phyloP scores from a whole-genome alignment of 2,329 filamentous ascomycete genomes.

The Fusarium fujikuroi region DNA sequence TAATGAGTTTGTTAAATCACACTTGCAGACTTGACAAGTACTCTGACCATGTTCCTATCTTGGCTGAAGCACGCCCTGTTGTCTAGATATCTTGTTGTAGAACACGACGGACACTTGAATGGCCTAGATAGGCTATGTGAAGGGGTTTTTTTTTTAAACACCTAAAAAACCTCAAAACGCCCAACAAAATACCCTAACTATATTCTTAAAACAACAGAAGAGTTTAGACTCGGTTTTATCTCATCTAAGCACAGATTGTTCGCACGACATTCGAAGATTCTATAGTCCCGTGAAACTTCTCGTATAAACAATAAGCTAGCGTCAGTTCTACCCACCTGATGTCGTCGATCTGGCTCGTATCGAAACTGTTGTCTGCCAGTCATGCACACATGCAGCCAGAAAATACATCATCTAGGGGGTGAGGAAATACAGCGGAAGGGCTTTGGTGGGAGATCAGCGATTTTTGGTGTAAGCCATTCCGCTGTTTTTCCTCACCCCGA shows the following conservation, averaged over 20 bases:
- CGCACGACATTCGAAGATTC: background rate
- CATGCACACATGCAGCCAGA: background rate
- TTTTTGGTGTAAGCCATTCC: no score
- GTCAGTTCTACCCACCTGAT: conserved; percentile 4
- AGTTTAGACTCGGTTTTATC: background rate
- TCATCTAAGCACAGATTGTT: background rate
- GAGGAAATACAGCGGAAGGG: no score
- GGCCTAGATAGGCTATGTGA: background rate
- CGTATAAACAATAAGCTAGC: conserved; percentile 11
- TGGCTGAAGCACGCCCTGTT: background rate
- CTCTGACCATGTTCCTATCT: background rate
- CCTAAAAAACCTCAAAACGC: no score
- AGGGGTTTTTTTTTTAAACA: no score
- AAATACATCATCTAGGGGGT: background rate
- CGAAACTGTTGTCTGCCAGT: background rate
- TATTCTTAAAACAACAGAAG: background rate
- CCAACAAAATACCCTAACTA: no score
- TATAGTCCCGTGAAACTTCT: background rate
- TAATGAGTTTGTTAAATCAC: background rate
- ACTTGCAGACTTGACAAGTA: background rate
- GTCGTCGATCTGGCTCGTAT: conserved; percentile 27
- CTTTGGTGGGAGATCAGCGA: no score
- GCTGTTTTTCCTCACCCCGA: no score
- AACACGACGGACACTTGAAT: background rate
- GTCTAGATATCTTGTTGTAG: background rate